Evolutionary conservation across 2,329 filamentous ascomycete genomes (phyloP), one percentile per base, ranked within the genome.

Genomic region (Fusarium transvaalense): DNA sequence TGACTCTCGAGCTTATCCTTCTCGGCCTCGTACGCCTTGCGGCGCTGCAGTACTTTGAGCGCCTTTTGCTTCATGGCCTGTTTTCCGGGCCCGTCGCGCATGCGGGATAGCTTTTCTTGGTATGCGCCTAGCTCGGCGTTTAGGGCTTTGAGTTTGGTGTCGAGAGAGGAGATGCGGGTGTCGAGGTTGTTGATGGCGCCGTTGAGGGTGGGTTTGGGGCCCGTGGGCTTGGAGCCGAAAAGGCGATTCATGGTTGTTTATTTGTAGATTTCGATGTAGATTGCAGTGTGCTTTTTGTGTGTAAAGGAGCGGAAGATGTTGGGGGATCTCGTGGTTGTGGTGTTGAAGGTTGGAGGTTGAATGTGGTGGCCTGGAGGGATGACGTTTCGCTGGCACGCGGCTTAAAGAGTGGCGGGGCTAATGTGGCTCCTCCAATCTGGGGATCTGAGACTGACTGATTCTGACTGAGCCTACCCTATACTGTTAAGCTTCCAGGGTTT

Each of bases 51-150:
- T 13, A 98, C 90, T 76, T 97, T 97, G 75, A 97, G 90, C 3
- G 95, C 95, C 77, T 97, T 97, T 76, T 97, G 91, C 78, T 96
- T 97, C 74, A 99, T 89, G 31, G 95, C 94, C 15, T 88, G 91
- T 80, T 98, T 97, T 72, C 94, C 96, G 0, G 95, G 94, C 0
- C 96, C 96, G 69, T 97, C 94, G 80, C 94, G 93, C 94, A 98
- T 97, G 78, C 94, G 95, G 74, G 89, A 81, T 32, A 98, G 90
- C 76, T 95, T 94, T 70, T 90, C 83, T 81, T 97, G 94, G 85
- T 97, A 97, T 66, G 91, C 91, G 17, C 89, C 85, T 6, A 99
- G 91, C 79, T 98, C 95, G 74, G 92, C 91, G 81, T 97, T 97
- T 75, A 97, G 88, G 68, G 93, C 91, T 64, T 94, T 92, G 75